These are phyloP conservation scores for Hygrophila difformis DNA, from an alignment of 257 asterid genomes.

Conservation along the genomic window DNA sequence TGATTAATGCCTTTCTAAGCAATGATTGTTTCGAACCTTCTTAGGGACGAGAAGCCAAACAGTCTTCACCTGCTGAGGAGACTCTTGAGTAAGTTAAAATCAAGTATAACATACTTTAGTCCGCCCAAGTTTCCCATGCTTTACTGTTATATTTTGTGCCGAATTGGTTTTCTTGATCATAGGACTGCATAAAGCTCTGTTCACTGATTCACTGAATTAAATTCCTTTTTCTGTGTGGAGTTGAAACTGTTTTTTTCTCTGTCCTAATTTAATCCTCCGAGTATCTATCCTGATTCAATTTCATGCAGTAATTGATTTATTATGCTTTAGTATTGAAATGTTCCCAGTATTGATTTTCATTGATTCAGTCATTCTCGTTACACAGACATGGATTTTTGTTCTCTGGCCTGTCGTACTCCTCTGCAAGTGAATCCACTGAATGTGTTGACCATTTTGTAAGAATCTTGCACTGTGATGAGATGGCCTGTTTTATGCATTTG, in stretches of 20 bases:
- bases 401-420: background rate
- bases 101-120: background rate
- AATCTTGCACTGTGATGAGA: background rate
- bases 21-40: conserved; percentile 15
- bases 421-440: background rate
- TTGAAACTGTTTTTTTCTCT: background rate
- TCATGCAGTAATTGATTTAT: background rate
- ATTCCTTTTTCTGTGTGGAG: background rate
- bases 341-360: background rate
- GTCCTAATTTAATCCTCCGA: background rate
- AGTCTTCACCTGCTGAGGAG: conserved; percentile 20
- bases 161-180: background rate
- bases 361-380: background rate
- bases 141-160: background rate
- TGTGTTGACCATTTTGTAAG: background rate
- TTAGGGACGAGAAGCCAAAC: conserved; percentile 21
- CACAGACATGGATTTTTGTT: background rate
- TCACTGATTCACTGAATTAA: background rate
- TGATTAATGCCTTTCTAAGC: background rate
- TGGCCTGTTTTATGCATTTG: conserved; percentile 13
- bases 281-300: background rate
- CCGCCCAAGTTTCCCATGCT: background rate
- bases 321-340: background rate
- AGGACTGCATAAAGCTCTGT: conserved; percentile 1
- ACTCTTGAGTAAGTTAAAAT: conserved; percentile 36